These are phyloP conservation scores for Cerioporus squamosus DNA, from an alignment of 1,284 basidiomycete genomes.

Conservation along the genomic window DNA sequence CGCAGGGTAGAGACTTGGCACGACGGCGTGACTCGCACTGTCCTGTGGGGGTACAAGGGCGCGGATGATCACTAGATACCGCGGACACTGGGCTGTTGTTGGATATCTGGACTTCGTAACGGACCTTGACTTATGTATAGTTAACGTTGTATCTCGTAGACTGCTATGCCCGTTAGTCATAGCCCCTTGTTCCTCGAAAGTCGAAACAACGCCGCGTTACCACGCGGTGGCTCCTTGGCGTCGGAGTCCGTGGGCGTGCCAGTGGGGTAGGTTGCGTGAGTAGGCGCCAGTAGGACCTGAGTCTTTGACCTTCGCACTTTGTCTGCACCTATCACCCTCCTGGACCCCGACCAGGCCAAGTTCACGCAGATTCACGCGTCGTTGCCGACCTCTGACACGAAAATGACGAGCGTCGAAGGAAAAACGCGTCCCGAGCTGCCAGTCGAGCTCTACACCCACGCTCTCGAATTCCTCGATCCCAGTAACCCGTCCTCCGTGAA, in stretches of 20 bases:
- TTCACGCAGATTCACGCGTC: too few relatives aligned
- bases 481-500: constrained; percentile 21
- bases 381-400: background rate
- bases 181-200: too few relatives aligned
- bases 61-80: constrained; percentile 37
- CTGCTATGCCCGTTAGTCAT: background rate
- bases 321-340: background rate
- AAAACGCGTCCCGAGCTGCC: constrained; percentile 10
- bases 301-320: background rate
- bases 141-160: constrained; percentile 6
- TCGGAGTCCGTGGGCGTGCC: too few relatives aligned
- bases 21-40: constrained; percentile 51
- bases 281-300: too few relatives aligned
- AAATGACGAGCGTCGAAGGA: background rate
- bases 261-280: too few relatives aligned
- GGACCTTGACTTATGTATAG: constrained; percentile 1
- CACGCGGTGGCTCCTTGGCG: too few relatives aligned
- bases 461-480: constrained; percentile 28
- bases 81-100: too few relatives aligned
- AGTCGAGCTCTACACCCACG: constrained; percentile 12
- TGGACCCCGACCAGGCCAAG: too few relatives aligned
- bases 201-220: too few relatives aligned
- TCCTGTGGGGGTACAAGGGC: constrained; percentile 58
- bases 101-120: background rate
- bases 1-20: constrained; percentile 69